phyloP scores from a whole-genome alignment of 208 protist genomes.

The Borovskyia barvae region DNA sequence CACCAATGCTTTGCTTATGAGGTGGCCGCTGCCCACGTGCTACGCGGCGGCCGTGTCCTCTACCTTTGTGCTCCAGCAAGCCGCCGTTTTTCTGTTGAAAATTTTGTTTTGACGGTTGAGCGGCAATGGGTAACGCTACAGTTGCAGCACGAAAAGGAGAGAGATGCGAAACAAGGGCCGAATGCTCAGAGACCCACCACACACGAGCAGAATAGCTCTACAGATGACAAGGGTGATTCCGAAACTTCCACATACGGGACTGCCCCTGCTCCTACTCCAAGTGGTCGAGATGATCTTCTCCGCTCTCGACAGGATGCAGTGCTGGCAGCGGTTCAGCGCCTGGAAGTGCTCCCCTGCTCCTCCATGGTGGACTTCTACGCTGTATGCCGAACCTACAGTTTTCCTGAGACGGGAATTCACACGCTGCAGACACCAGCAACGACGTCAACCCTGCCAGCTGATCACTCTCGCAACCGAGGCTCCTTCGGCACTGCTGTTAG shows the following conservation, averaged over 20 bases:
- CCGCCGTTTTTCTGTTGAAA: constrained; percentile 27
- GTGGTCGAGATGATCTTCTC: no score
- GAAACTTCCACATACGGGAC: no score
- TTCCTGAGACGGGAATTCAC: constrained; percentile 1
- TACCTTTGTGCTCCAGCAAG: constrained; percentile 42
- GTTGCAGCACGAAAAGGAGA: no score
- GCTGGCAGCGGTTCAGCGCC: constrained; percentile 31
- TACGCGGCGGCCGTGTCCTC: constrained; percentile 46
- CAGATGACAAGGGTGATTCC: no score
- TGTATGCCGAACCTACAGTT: constrained; percentile 23
- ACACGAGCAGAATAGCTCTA: no score
- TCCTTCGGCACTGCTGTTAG: no score
- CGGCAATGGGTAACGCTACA: constrained; percentile 16
- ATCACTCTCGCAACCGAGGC: no score
- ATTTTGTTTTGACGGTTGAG: constrained; percentile 43
- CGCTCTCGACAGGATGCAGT: constrained; percentile 25
- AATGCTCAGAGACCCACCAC: no score
- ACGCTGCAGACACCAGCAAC: no score
- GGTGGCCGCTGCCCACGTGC: constrained; percentile 43
- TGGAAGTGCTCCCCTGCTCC: constrained; percentile 53
- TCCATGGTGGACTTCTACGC: constrained; percentile 37
- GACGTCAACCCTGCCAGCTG: no score
- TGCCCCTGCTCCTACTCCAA: no score
- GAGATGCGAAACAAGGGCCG: no score
- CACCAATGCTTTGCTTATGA: constrained; percentile 19